These are phyloP conservation scores for Hyaloscypha bicolor DNA, from an alignment of 495 filamentous ascomycete genomes.

Conservation along the genomic window DNA sequence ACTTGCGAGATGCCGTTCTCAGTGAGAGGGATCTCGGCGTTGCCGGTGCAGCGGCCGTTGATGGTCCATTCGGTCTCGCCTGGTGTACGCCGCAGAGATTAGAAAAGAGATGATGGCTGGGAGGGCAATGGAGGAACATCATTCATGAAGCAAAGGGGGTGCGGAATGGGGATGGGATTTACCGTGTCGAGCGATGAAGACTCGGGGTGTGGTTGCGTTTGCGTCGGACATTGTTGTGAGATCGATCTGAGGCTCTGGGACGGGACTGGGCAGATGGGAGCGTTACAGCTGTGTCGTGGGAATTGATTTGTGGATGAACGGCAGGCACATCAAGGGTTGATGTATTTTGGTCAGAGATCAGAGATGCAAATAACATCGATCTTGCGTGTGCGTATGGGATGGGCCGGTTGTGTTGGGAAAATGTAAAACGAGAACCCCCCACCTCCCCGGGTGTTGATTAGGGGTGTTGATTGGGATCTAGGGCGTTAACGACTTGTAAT, in stretches of 20 bases:
- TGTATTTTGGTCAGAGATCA: no score
- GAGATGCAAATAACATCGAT: no score
- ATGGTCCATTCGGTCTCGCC: constrained; percentile 81
- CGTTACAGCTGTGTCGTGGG: background rate
- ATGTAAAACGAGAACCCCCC: no score
- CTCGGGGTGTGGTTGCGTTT: constrained; percentile 55
- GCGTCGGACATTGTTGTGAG: constrained; percentile 40
- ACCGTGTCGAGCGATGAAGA: constrained; percentile 75
- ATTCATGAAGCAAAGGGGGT: background rate
- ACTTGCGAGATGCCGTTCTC: constrained; percentile 68
- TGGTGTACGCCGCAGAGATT: background rate
- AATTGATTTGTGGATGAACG: background rate
- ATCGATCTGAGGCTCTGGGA: constrained; percentile 4
- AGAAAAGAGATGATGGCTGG: constrained; percentile 16
- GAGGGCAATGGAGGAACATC: constrained; percentile 1
- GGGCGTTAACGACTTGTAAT: no score
- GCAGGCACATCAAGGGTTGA: no score
- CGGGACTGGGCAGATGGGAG: no score
- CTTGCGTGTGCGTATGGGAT: no score
- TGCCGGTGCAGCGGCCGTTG: constrained; percentile 74
- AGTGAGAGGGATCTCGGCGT: constrained; percentile 68
- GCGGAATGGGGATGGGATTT: background rate
- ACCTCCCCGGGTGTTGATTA: no score
- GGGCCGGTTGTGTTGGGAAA: no score
- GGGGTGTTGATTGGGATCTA: no score